A percentile compares a stretch with the other conserved stretches of the same genome.
phyloP scores from a whole-genome alignment of 306 rosid genomes.

The Quercus mongolica region DNA sequence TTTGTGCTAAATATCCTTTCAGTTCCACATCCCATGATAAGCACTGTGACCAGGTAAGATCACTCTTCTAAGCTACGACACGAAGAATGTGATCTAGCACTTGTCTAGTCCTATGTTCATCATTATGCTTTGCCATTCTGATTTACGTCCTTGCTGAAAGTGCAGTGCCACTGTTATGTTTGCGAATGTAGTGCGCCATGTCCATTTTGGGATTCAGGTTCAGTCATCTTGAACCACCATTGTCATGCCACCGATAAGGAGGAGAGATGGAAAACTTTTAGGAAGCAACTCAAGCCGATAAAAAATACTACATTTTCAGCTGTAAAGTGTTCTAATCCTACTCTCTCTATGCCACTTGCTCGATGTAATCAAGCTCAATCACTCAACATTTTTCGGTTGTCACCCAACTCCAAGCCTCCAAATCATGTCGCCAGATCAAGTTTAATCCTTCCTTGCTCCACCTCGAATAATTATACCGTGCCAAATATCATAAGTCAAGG shows the following conservation, averaged over 20 bases:
- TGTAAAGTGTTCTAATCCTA: constrained; percentile 22
- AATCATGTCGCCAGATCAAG: constrained; percentile 31
- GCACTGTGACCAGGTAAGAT: constrained; percentile 55
- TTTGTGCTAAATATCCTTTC: constrained; percentile 66
- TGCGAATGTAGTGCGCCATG: constrained; percentile 82
- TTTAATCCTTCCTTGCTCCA: constrained; percentile 18
- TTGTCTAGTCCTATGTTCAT: constrained; percentile 5
- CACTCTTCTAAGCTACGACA: background rate
- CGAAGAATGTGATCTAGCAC: background rate
- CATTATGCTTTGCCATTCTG: background rate
- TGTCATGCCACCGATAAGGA: constrained; percentile 75
- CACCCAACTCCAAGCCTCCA: constrained; percentile 31
- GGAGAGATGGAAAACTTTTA: constrained; percentile 51
- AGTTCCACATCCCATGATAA: constrained; percentile 57
- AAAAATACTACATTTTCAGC: constrained; percentile 32
- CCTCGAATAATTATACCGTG: constrained; percentile 7
- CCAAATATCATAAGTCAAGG: constrained; percentile 34
- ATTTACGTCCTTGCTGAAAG: constrained; percentile 23
- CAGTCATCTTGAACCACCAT: constrained; percentile 31
- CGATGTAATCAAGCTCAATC: constrained; percentile 13
- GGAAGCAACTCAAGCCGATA: constrained; percentile 38
- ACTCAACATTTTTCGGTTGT: constrained; percentile 15
- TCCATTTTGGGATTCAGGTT: constrained; percentile 41
- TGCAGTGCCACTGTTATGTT: constrained; percentile 91
- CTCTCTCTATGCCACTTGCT: constrained; percentile 13